Percentiles rank a stretch among this genome's conserved stretches.
Conservation (phyloP, 1,284 basidiomycete species). For the Naganishia albida region DNA sequence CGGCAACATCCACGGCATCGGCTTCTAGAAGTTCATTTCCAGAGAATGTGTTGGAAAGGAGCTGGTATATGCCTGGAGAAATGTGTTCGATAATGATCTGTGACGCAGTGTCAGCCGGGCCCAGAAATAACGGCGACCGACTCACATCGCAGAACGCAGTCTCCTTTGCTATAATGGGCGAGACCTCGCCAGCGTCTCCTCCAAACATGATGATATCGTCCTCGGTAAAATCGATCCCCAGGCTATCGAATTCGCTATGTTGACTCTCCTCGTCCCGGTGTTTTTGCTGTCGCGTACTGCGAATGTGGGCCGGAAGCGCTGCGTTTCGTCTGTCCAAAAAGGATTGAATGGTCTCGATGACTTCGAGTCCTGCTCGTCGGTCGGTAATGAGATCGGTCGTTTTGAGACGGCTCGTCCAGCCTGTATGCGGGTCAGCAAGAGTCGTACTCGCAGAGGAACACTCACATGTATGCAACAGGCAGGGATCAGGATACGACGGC, state of each 20-base stretch:
- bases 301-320: slow-evolving; percentile 59
- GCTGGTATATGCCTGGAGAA: slow-evolving; percentile 64
- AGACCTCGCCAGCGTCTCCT: slow-evolving; percentile 15
- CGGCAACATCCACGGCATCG: slow-evolving; percentile 42
- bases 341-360: slow-evolving; percentile 63
- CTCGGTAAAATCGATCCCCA: slow-evolving; percentile 50
- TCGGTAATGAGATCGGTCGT: slow-evolving; percentile 59
- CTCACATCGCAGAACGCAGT: slow-evolving; percentile 45
- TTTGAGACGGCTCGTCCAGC: slow-evolving; percentile 66
- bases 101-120: not conserved
- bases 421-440: slow-evolving; percentile 47
- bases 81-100: slow-evolving; percentile 63
- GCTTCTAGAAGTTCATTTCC: slow-evolving; percentile 45
- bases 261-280: slow-evolving; percentile 68
- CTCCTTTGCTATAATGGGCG: slow-evolving; percentile 40
- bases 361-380: slow-evolving; percentile 60
- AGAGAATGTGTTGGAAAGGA: slow-evolving; percentile 61
- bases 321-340: slow-evolving; percentile 66
- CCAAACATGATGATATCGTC: slow-evolving; percentile 39
- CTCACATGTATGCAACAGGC: slow-evolving; percentile 64
- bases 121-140: not conserved
- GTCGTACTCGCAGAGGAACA: slow-evolving; percentile 32
- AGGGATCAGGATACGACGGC: slow-evolving; percentile 66
- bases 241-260: slow-evolving; percentile 59
- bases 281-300: slow-evolving; percentile 47